Conservation (phyloP, 31 red algal genomes). For the Porphyra umbilicalis region DNA sequence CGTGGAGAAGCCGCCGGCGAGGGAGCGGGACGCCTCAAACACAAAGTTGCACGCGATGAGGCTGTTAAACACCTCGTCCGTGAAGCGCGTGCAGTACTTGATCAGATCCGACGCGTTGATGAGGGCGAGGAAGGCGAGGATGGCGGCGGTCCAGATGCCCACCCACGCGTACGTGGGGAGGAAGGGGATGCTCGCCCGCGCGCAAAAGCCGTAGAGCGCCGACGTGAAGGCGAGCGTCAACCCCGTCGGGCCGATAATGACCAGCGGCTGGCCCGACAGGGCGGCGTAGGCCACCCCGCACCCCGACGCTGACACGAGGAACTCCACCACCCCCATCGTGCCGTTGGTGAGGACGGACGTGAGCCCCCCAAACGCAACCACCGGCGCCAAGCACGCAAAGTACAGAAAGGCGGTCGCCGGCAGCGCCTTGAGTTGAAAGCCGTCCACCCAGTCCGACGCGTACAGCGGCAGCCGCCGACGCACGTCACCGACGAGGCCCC, state of each 20-base stretch:
- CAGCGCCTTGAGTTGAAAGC: conserved; percentile 59
- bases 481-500: conserved; percentile 28
- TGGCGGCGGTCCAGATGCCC: conserved; percentile 77
- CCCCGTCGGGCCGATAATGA: conserved; percentile 81
- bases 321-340: conserved; percentile 86
- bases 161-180: conserved; percentile 81
- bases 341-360: conserved; percentile 63
- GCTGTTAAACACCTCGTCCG: conserved; percentile 87
- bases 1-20: conserved; percentile 30
- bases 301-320: conserved; percentile 50
- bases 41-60: conserved; percentile 84
- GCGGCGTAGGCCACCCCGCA: conserved; percentile 61
- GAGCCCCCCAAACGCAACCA: conserved; percentile 83
- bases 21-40: conserved; percentile 42
- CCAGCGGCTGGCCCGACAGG: conserved; percentile 84
- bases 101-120: conserved; percentile 66
- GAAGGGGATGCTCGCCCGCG: conserved; percentile 44
- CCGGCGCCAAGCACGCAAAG: conserved; percentile 83
- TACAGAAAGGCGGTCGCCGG: conserved; percentile 64
- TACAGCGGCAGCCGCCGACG: conserved; percentile 48
- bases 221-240: conserved; percentile 74
- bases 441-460: conserved; percentile 71
- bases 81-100: conserved; percentile 83
- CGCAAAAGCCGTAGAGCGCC: conserved; percentile 62
- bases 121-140: conserved; percentile 53